Percentiles rank a stretch among this genome's conserved stretches.
Evolutionary conservation across 2,329 filamentous ascomycete species (phyloP).

Genomic region (Fusarium beomiforme): DNA sequence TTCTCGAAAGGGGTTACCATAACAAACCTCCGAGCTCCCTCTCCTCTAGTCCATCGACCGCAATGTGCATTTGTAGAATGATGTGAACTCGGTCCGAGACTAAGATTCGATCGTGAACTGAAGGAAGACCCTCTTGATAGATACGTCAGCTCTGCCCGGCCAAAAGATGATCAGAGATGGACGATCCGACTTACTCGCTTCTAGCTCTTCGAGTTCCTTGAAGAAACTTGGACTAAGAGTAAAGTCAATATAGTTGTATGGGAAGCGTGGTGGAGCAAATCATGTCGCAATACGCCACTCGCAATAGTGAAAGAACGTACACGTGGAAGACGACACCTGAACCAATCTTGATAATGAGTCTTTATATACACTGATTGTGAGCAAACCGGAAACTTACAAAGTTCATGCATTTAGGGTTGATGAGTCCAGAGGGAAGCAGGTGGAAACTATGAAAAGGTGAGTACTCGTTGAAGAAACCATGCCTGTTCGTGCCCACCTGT

Average conservation of each 20-base stretch:
- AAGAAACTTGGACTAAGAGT: slow-evolving; percentile 14
- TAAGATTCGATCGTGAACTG: slow-evolving; percentile 10
- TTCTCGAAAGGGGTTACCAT: neutral
- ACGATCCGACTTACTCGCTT: neutral
- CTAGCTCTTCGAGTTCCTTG: slow-evolving; percentile 12
- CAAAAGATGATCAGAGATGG: neutral
- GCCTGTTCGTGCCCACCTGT: slow-evolving; percentile 1
- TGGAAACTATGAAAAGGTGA: slow-evolving; percentile 17
- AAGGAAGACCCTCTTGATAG: neutral
- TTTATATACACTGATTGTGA: too few species aligned
- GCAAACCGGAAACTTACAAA: too few species aligned
- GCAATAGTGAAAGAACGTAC: neutral
- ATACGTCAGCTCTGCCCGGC: neutral
- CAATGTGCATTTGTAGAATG: slow-evolving; percentile 18
- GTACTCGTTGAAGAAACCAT: neutral
- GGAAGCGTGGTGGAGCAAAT: neutral
- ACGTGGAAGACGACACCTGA: slow-evolving; percentile 15
- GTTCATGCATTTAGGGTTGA: slow-evolving; percentile 4
- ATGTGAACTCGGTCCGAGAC: slow-evolving; percentile 26
- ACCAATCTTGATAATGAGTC: neutral
- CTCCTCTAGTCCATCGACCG: slow-evolving; percentile 24
- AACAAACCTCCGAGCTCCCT: slow-evolving; percentile 26
- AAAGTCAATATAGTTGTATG: neutral
- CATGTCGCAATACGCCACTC: too few species aligned
- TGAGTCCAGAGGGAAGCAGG: slow-evolving; percentile 23